Base-by-base conservation (phyloP, 371 early-diverging fungal genomes). In the Mucor ambiguus region DNA sequence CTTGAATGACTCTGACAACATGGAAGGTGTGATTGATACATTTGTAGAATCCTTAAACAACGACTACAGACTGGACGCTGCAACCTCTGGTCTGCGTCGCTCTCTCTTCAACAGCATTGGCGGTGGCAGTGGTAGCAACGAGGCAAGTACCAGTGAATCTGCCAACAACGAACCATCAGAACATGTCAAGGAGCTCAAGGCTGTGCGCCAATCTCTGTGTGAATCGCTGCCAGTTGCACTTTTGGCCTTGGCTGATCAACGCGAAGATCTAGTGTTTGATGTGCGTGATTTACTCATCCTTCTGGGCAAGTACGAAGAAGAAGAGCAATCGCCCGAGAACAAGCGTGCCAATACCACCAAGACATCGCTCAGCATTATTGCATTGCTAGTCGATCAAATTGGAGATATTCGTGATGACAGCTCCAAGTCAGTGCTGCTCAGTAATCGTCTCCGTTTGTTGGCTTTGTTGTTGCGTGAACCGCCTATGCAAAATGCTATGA, bases 191-290 rank as follows among this genome's bases (percentile, higher is more conserved):
- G 46, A 73, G 57, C 72, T 92, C n/a, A 78, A 85, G 20, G 66
- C 69, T 33, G 64, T 79, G 28, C 87, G 94, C 9, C 75, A 77
- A 3, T 77, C 76, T 16, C 64, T 93, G 38, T 81, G 78, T 29
- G 77, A 71, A 5, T 74, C 78, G 16, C 71, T 90, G 30, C 82
- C 88, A 5, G 64, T 74, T 1, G 68, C 87, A 4, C 70, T 85
- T 1, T 71, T 95, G 16, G 81, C 80, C 11, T 67, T 96, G 26
- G 71, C 91, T 1, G 90, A 90, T 68, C 68, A 82, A 55, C 79
- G 88, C 54, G 89, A 90, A 22, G 90, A 90, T 64, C 70, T 85
- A 2, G 85, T 92, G 20, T 89, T 92, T 68, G 84, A 86, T 52
- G 75, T 93, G 29, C 90, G 91, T 35, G 92, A 93, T 44, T 74